Evolutionary conservation across 192 early-diverging fungal species (phyloP).

Genomic region (Podila verticillata): DNA sequence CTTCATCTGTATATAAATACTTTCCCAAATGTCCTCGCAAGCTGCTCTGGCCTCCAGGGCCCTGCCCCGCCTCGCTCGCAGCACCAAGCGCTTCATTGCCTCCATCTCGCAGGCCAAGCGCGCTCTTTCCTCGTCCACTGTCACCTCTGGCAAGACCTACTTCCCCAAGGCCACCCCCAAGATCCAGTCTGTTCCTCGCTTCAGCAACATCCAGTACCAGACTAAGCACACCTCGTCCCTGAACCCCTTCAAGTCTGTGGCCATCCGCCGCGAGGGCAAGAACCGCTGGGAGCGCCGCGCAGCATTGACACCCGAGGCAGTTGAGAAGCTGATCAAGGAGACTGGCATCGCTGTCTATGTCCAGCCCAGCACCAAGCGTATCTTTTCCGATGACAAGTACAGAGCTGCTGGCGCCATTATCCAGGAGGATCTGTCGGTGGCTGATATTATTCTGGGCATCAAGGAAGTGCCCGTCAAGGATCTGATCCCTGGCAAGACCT

Average conservation of each 20-base stretch:
- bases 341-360: slow-evolving; percentile 86
- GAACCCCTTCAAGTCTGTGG: slow-evolving; percentile 64
- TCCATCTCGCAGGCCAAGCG: slow-evolving; percentile 21
- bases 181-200: slow-evolving; percentile 15
- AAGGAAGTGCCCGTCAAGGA: slow-evolving; percentile 92
- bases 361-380: slow-evolving; percentile 93
- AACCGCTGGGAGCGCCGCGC: slow-evolving; percentile 97
- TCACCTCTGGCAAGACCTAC: slow-evolving; percentile 32
- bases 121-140: slow-evolving; percentile 20
- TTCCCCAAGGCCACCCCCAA: slow-evolving; percentile 29
- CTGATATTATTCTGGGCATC: slow-evolving; percentile 95
- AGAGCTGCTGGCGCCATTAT: slow-evolving; percentile 84
- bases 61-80: slow-evolving; percentile 31
- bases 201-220: slow-evolving; percentile 35
- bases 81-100: slow-evolving; percentile 6
- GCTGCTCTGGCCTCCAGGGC: slow-evolving; percentile 34
- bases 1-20: neutral
- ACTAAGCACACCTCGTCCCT: slow-evolving; percentile 38
- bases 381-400: slow-evolving; percentile 89
- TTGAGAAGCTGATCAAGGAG: slow-evolving; percentile 86
- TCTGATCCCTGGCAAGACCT: slow-evolving; percentile 89
- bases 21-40: slow-evolving; percentile 39
- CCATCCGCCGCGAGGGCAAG: slow-evolving; percentile 94
- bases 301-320: slow-evolving; percentile 87
- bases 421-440: slow-evolving; percentile 85